Evolutionary conservation across 352 stramenopile species (phyloP).

Genomic region (Thraustochytrium striatum): DNA sequence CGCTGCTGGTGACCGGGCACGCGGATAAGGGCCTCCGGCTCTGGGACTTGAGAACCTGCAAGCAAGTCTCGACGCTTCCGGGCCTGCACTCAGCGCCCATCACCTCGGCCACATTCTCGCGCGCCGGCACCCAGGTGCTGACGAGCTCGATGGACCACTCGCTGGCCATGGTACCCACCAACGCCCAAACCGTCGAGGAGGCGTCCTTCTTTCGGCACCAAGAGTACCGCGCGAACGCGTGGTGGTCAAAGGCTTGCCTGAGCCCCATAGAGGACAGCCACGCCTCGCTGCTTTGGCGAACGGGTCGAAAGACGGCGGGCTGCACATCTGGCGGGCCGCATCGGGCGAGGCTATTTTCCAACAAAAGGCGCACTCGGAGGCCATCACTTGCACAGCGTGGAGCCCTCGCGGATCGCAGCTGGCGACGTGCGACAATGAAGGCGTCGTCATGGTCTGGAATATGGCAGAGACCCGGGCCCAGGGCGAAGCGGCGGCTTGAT

Average conservation of each 20-base stretch:
- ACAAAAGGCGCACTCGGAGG: slow-evolving; percentile 10
- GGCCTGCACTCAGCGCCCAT: slow-evolving; percentile 7
- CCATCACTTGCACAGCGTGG: slow-evolving; percentile 28
- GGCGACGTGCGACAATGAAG: neutral
- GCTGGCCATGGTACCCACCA: neutral
- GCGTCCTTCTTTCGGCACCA: neutral
- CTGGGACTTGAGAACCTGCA: slow-evolving; percentile 18
- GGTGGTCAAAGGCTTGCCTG: slow-evolving; percentile 33
- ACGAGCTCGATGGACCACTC: slow-evolving; percentile 23
- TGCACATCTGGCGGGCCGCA: slow-evolving; percentile 7
- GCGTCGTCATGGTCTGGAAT: slow-evolving; percentile 28
- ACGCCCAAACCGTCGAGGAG: neutral
- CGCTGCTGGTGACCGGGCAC: slow-evolving; percentile 17
- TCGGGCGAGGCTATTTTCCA: neutral
- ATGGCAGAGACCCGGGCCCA: too few relatives aligned
- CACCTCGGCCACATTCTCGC: slow-evolving; percentile 23
- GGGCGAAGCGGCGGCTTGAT: too few relatives aligned
- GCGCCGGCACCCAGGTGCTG: neutral
- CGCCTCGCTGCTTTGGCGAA: neutral
- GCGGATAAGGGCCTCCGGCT: slow-evolving; percentile 19
- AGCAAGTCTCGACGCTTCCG: neutral
- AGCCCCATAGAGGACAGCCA: neutral
- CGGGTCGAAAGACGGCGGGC: slow-evolving; percentile 12
- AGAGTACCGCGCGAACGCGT: slow-evolving; percentile 24
- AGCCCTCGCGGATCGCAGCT: slow-evolving; percentile 30